Evolutionary conservation across 176 grass and related monocot genomes (phyloP).

Genomic region (Paspalum notatum): DNA sequence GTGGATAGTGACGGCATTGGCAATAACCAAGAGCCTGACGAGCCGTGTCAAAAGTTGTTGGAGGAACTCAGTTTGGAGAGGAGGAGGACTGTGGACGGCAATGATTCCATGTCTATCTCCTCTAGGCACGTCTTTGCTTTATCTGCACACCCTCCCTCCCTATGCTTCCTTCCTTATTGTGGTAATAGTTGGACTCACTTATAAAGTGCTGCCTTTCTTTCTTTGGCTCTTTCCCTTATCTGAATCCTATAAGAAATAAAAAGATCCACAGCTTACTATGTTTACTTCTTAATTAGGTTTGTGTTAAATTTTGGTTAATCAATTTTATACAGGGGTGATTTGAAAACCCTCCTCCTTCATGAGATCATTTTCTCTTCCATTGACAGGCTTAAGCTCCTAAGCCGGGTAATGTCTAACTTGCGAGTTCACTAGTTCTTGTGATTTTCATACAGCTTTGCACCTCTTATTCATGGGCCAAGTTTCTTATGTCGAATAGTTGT

Average conservation of each 20-base stretch:
- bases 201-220: background rate
- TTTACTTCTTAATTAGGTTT: background rate
- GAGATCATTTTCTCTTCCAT: conserved; percentile 87
- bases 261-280: too few species aligned
- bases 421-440: background rate
- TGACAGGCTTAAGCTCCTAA: conserved; percentile 85
- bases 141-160: background rate
- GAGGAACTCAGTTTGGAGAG: conserved; percentile 44
- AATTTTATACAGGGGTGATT: conserved; percentile 43
- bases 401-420: conserved; percentile 40
- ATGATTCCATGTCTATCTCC: conserved; percentile 23
- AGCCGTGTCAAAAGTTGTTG: conserved; percentile 29
- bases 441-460: conserved; percentile 3
- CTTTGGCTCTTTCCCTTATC: background rate
- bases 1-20: background rate
- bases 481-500: conserved; percentile 13
- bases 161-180: background rate
- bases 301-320: too few species aligned
- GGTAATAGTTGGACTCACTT: conserved; percentile 8
- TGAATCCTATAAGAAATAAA: too few species aligned
- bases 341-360: conserved; percentile 53
- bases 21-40: conserved; percentile 3
- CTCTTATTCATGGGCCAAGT: background rate
- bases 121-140: conserved; percentile 5
- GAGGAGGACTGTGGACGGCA: background rate